phyloP scores from a whole-genome alignment of 306 rosid genomes.

The Cicer cuneatum region DNA sequence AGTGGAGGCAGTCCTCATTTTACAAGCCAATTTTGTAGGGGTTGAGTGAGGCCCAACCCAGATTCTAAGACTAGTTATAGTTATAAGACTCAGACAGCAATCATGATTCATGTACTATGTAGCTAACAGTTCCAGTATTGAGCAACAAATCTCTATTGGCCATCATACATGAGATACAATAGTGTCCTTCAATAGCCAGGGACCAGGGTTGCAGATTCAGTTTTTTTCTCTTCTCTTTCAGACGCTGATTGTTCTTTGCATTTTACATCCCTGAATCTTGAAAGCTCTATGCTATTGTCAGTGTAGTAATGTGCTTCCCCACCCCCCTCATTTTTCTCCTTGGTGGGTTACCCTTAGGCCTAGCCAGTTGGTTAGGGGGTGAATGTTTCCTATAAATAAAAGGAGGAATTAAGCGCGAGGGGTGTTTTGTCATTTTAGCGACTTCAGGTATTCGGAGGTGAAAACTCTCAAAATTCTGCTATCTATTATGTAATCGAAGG shows the following conservation, averaged over 20 bases:
- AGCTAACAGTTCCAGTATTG: not conserved
- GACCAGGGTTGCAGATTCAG: not conserved
- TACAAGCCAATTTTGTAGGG: too few relatives aligned
- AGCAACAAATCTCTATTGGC: conserved; percentile 9
- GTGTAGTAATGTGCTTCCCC: not conserved
- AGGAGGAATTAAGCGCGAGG: not conserved
- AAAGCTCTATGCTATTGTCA: not conserved
- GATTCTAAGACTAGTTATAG: too few relatives aligned
- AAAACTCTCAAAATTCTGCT: not conserved
- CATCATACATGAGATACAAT: not conserved
- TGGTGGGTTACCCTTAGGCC: not conserved
- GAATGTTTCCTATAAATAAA: not conserved
- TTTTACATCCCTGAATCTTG: not conserved
- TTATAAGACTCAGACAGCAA: not conserved
- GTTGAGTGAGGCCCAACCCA: too few relatives aligned
- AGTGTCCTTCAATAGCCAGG: not conserved
- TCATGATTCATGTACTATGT: not conserved
- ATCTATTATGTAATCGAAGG: not conserved
- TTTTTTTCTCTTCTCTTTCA: not conserved
- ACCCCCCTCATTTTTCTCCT: not conserved
- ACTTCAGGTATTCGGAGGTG: not conserved
- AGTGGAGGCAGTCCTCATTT: too few relatives aligned
- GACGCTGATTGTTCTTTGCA: not conserved
- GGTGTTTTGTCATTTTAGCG: not conserved
- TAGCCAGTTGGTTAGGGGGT: not conserved